Evolutionary conservation across 495 filamentous ascomycete species (phyloP).

Genomic region (Neurospora intermedia): DNA sequence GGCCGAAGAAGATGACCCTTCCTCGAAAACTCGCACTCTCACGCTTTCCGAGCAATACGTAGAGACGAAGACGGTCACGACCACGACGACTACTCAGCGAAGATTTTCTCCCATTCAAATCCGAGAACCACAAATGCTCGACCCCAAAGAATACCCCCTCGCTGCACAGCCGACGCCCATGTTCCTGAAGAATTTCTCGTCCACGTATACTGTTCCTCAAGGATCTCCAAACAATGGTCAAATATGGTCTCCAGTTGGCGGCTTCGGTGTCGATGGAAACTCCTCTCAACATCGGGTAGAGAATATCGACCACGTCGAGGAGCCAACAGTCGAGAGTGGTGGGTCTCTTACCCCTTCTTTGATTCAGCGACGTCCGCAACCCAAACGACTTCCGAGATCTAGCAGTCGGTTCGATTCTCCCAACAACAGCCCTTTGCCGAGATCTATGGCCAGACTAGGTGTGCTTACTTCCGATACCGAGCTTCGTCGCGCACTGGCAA

Average conservation of each 20-base stretch:
- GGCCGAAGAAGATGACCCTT: constrained; percentile 29
- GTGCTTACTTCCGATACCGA: neutral
- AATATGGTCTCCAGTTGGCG: constrained; percentile 54
- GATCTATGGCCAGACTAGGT: constrained; percentile 6
- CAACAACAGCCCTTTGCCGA: constrained; percentile 15
- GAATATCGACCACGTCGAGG: neutral
- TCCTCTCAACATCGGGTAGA: neutral
- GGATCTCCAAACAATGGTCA: constrained; percentile 43
- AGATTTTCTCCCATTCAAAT: constrained; percentile 76
- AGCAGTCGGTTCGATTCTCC: constrained; percentile 25
- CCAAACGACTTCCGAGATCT: constrained; percentile 11
- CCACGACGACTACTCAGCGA: constrained; percentile 88
- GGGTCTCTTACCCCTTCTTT: neutral
- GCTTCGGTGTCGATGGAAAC: neutral
- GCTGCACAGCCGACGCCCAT: constrained; percentile 52
- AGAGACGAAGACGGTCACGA: constrained; percentile 67
- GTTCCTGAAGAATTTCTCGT: neutral
- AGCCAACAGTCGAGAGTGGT: neutral
- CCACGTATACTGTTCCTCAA: neutral
- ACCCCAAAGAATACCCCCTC: constrained; percentile 82
- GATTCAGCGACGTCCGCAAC: neutral
- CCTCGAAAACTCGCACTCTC: constrained; percentile 23
- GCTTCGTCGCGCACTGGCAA: constrained; percentile 25
- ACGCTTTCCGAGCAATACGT: constrained; percentile 46
- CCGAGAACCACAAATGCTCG: constrained; percentile 65